These are phyloP conservation scores for Discostella stelligera DNA, from an alignment of 352 stramenopile species.

Conservation along the genomic window DNA sequence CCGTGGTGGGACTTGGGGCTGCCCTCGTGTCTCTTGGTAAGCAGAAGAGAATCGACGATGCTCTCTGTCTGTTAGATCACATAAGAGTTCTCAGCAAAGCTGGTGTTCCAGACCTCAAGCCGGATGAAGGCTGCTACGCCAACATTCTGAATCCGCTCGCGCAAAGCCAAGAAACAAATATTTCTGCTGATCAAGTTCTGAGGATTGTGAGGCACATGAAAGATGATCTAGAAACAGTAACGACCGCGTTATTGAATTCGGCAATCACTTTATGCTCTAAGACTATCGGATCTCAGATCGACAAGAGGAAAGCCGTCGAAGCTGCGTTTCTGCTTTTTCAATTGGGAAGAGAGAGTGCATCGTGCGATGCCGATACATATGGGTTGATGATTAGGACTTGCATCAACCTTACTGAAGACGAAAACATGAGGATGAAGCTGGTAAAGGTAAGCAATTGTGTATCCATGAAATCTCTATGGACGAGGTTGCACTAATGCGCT, in stretches of 20 bases:
- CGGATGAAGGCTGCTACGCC: conserved; percentile 36
- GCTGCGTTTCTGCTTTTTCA: conserved; percentile 36
- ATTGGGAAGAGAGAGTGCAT: conserved; percentile 12
- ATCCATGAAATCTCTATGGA: background rate
- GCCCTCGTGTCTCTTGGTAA: conserved; percentile 24
- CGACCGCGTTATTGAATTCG: conserved; percentile 34
- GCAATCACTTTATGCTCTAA: conserved; percentile 44
- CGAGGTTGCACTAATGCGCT: background rate
- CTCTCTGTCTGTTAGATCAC: conserved; percentile 31
- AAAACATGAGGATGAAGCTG: conserved; percentile 36
- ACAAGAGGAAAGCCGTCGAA: conserved; percentile 38
- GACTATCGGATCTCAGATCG: conserved; percentile 9
- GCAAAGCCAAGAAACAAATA: conserved; percentile 20
- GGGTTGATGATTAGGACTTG: conserved; percentile 49
- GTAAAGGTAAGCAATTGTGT: conserved; percentile 32
- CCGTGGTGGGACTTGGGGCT: conserved; percentile 38
- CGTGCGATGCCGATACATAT: conserved; percentile 34
- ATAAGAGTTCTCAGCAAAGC: conserved; percentile 29
- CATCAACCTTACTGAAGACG: conserved; percentile 32
- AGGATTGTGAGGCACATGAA: conserved; percentile 31
- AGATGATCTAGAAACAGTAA: conserved; percentile 20
- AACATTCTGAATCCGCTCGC: conserved; percentile 35
- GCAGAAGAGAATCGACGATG: conserved; percentile 35
- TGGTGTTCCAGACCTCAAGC: conserved; percentile 14
- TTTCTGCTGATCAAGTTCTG: conserved; percentile 23